A percentile compares a stretch with the other conserved stretches of the same genome.
These are phyloP conservation scores for Puccinia triticina DNA, from an alignment of 1,284 basidiomycete genomes.

Conservation along the genomic window DNA sequence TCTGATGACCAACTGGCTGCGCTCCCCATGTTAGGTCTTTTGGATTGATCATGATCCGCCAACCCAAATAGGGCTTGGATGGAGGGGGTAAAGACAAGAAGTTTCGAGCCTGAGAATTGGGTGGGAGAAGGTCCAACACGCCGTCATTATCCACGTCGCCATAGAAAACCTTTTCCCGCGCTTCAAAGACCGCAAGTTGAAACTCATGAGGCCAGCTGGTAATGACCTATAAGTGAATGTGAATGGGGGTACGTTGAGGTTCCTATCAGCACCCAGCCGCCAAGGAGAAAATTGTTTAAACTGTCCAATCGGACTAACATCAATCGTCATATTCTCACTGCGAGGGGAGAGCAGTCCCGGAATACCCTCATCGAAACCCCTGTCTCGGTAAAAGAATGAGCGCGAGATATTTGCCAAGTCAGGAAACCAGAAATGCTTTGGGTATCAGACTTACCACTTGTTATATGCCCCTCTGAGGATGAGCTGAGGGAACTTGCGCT, in stretches of 20 bases:
- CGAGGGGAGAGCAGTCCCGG: constrained; percentile 68
- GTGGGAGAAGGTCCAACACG: constrained; percentile 81
- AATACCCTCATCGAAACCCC: constrained; percentile 79
- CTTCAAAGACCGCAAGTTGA: constrained; percentile 83
- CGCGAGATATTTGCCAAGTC: not conserved
- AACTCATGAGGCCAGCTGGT: constrained; percentile 81
- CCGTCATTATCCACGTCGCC: constrained; percentile 86
- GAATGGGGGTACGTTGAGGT: not conserved
- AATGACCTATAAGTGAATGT: constrained; percentile 66
- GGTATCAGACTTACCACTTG: constrained; percentile 65
- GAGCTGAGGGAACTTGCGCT: constrained; percentile 80
- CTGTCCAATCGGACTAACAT: constrained; percentile 57
- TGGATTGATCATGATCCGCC: constrained; percentile 79
- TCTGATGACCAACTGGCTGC: constrained; percentile 76
- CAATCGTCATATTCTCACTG: constrained; percentile 73
- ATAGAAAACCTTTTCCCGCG: constrained; percentile 79
- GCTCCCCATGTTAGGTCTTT: constrained; percentile 73
- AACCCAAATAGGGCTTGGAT: constrained; percentile 70
- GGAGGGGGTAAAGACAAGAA: constrained; percentile 78
- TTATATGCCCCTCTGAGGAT: constrained; percentile 85
- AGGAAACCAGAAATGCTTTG: not conserved
- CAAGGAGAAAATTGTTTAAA: not conserved
- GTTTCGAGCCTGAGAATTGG: constrained; percentile 78
- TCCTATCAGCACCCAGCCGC: not conserved
- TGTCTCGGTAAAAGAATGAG: not conserved